Conservation (phyloP, 768 basidiomycete species). For the Tricholoma saponaceum region DNA sequence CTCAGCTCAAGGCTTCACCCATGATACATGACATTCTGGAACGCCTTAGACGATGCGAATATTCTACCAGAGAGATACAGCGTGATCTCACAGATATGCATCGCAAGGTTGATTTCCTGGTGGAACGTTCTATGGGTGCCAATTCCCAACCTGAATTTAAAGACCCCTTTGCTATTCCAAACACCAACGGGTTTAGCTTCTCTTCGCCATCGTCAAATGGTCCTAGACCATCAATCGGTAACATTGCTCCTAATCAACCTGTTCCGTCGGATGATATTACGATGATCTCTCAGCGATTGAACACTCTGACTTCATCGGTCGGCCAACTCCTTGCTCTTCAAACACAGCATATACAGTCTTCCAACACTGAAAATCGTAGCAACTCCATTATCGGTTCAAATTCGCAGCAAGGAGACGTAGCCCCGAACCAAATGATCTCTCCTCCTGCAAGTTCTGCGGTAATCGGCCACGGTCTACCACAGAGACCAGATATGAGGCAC, state of each 20-base stretch:
- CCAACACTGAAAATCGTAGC: constrained; percentile 33
- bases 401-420: constrained; percentile 42
- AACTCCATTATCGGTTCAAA: constrained; percentile 37
- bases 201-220: constrained; percentile 33
- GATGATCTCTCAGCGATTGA: constrained; percentile 74
- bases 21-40: constrained; percentile 73
- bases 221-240: constrained; percentile 61
- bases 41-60: constrained; percentile 69
- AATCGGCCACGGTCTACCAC: constrained; percentile 59
- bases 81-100: constrained; percentile 70
- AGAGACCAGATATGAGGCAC: constrained; percentile 60
- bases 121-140: constrained; percentile 58
- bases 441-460: constrained; percentile 34
- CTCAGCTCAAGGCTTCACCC: constrained; percentile 72
- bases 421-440: constrained; percentile 43
- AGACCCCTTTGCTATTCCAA: constrained; percentile 64
- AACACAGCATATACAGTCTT: constrained; percentile 63
- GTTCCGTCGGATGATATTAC: constrained; percentile 67
- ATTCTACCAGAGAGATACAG: constrained; percentile 66
- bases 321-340: constrained; percentile 80
- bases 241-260: constrained; percentile 69
- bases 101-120: constrained; percentile 71
- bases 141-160: constrained; percentile 70
- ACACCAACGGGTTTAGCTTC: constrained; percentile 30
- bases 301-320: constrained; percentile 78